Evolutionary conservation across 1,284 basidiomycete species (phyloP).

Genomic region (Cutaneotrichosporon arboriforme): DNA sequence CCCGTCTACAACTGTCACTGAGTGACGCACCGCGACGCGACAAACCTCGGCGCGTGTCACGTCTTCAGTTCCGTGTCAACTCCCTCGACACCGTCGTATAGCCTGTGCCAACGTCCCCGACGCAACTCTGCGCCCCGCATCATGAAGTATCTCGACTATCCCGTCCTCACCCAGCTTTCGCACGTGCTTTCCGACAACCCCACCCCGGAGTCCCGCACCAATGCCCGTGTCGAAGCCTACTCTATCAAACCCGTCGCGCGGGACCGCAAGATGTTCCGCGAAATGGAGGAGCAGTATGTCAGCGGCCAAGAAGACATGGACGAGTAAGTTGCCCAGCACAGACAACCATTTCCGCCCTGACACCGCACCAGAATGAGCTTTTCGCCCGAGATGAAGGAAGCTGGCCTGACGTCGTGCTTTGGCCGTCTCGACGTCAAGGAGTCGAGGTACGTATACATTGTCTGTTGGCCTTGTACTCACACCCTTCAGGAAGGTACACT

Average conservation of each 20-base stretch:
- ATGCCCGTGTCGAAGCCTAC: constrained; percentile 93
- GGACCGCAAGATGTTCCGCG: constrained; percentile 93
- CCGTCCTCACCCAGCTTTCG: constrained; percentile 70
- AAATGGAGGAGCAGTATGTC: constrained; percentile 76
- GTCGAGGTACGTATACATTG: constrained; percentile 33
- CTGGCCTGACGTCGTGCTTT: constrained; percentile 45
- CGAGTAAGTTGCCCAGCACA: constrained; percentile 35
- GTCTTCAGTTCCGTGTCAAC: no score
- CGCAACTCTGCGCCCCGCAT: neutral
- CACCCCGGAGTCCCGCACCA: constrained; percentile 81
- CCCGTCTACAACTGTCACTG: no score
- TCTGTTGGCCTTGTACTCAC: constrained; percentile 1
- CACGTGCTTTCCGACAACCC: constrained; percentile 63
- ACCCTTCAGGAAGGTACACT: constrained; percentile 42
- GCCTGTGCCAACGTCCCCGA: neutral
- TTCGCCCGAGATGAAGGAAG: constrained; percentile 47
- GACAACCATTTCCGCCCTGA: neutral
- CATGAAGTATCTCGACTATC: constrained; percentile 90
- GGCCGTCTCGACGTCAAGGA: constrained; percentile 47
- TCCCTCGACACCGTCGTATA: no score
- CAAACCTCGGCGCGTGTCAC: no score
- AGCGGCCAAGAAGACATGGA: constrained; percentile 46
- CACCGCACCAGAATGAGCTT: constrained; percentile 38
- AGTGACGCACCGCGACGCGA: no score
- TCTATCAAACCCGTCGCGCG: constrained; percentile 95